Evolutionary conservation across 345 rosid species (phyloP).

Genomic region (Bretschneidera sinensis): DNA sequence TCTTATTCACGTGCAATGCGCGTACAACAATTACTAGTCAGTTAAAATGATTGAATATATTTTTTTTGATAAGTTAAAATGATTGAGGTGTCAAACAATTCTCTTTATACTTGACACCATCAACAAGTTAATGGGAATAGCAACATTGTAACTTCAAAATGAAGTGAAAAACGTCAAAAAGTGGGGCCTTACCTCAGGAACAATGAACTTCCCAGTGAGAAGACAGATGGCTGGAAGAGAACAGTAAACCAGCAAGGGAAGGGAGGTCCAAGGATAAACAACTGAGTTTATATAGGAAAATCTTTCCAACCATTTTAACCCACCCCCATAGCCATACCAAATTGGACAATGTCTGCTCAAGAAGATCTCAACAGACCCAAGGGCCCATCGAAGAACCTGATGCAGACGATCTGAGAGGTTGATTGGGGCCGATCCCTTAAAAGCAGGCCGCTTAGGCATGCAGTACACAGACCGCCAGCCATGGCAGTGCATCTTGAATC

Average conservation of each 20-base stretch:
- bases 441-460: slow-evolving; percentile 82
- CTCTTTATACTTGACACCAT: no score
- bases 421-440: slow-evolving; percentile 94
- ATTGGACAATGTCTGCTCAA: slow-evolving; percentile 94
- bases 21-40: no score
- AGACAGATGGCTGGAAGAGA: slow-evolving; percentile 90
- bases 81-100: no score
- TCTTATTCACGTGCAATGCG: no score
- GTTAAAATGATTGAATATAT: no score
- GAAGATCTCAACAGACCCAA: slow-evolving; percentile 96
- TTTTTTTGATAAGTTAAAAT: no score
- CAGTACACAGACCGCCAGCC: slow-evolving; percentile 99
- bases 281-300: slow-evolving; percentile 94
- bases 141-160: neutral
- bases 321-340: slow-evolving; percentile 98
- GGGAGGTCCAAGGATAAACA: slow-evolving; percentile 87
- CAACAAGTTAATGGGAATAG: no score
- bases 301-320: slow-evolving; percentile 88
- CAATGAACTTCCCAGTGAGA: slow-evolving; percentile 90
- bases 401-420: slow-evolving; percentile 92
- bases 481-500: slow-evolving; percentile 98
- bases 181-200: slow-evolving; percentile 76
- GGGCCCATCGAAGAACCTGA: slow-evolving; percentile 98
- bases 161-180: neutral
- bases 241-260: slow-evolving; percentile 87